A percentile compares a stretch with the other conserved stretches of the same genome.
phyloP scores from a whole-genome alignment of 2,329 filamentous ascomycete species.

The Xylaria hypoxylon region DNA sequence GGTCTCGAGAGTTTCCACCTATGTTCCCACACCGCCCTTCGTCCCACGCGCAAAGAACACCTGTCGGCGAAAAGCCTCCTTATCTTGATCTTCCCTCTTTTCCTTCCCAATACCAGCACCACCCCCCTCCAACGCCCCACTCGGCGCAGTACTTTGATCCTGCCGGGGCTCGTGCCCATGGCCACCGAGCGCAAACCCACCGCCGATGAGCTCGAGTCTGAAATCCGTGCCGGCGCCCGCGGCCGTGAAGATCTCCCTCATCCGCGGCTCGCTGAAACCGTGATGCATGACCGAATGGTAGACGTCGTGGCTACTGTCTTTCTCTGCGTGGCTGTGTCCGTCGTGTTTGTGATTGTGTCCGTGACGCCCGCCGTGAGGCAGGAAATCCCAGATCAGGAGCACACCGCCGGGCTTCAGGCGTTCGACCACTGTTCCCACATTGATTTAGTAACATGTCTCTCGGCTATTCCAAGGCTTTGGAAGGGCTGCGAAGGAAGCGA shows the following conservation, averaged over 20 bases:
- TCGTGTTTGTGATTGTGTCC: constrained; percentile 20
- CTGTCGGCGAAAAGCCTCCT: constrained; percentile 55
- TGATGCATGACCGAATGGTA: constrained; percentile 70
- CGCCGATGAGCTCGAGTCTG: constrained; percentile 64
- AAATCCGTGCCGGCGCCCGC: constrained; percentile 71
- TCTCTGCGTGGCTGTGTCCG: constrained; percentile 49
- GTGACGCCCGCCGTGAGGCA: constrained; percentile 60
- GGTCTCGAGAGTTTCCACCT: background rate
- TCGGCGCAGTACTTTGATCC: background rate
- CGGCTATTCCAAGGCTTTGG: background rate
- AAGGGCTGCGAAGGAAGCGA: background rate
- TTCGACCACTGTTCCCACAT: constrained; percentile 59
- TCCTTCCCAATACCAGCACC: background rate
- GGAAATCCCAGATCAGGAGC: constrained; percentile 75
- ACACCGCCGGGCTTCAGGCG: constrained; percentile 74
- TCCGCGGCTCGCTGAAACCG: constrained; percentile 72
- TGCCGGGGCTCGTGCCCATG: constrained; percentile 14
- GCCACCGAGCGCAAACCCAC: constrained; percentile 53
- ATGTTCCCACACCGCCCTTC: constrained; percentile 10
- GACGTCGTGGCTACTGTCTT: constrained; percentile 28
- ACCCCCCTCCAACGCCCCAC: constrained; percentile 1
- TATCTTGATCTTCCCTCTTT: constrained; percentile 23
- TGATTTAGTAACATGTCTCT: background rate
- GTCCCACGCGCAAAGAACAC: constrained; percentile 64
- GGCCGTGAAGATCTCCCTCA: constrained; percentile 70